A percentile compares a stretch with the other conserved stretches of the same genome.
These are phyloP conservation scores for Colletotrichum orchidophilum DNA, from an alignment of 2,329 filamentous ascomycete species.

Conservation along the genomic window DNA sequence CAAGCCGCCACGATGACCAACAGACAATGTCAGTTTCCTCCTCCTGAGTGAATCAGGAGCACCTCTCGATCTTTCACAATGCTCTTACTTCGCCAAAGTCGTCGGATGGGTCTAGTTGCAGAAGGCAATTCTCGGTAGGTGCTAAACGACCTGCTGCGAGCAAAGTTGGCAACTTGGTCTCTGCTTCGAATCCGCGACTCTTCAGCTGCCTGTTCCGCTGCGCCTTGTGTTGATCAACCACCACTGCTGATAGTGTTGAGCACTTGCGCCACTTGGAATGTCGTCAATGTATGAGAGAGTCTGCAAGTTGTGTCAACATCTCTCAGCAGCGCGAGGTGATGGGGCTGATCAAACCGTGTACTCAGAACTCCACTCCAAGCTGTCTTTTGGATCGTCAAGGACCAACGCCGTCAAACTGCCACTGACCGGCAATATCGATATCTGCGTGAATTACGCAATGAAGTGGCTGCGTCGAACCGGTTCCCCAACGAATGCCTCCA, in stretches of 20 bases:
- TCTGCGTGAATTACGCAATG: not conserved
- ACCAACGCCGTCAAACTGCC: not conserved
- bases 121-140: not conserved
- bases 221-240: not conserved
- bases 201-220: not conserved
- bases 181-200: not conserved
- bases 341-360: not conserved
- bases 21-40: not conserved
- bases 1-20: not conserved
- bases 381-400: not conserved
- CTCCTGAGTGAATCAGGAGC: not conserved
- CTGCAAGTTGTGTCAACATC: not conserved
- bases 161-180: not conserved
- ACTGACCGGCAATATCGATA: not conserved
- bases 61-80: not conserved
- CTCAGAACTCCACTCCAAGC: not conserved
- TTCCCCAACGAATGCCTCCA: not conserved
- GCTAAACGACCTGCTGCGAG: not conserved
- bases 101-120: not conserved
- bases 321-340: not conserved
- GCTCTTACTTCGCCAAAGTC: not conserved
- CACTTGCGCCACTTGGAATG: too few species aligned
- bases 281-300: not conserved
- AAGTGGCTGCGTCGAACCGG: conserved; percentile 5
- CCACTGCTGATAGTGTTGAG: not conserved